Base-by-base conservation (phyloP, 78 protist genomes). In the Chrysochromulina parva region DNA sequence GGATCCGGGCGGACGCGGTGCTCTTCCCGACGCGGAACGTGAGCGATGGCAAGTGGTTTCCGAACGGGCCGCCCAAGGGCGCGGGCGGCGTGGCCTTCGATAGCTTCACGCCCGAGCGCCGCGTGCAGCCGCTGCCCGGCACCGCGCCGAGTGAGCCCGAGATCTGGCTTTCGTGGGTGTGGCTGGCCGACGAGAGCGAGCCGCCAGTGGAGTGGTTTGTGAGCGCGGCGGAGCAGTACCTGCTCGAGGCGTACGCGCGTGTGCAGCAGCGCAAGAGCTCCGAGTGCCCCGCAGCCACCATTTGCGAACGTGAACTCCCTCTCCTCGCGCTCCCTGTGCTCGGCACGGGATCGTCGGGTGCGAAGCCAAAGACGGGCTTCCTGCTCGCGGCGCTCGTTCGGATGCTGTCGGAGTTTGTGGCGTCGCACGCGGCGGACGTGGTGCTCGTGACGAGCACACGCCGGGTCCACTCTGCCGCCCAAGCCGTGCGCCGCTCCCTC, bases 281-380 rank as follows among this genome's bases (percentile, higher is more conserved):
- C 6, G 11, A 13, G 62, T 58, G 62, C 62, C 11, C 62, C 11
- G 62, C 62, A 6, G 62, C 62, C 11, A 58, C 11, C 62, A 6
- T 58, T 58, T 58, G 62, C 28, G n/a, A 59, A 3, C 73, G 89
- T 7, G 19, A 62, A 54, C 93, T 89, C 55, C 89, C 85, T 28
- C 50, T 94, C 55, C 78, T 94, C 10, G 89, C 89, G 26, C 65
- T 94, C 3, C 96, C 96, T 4, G 90, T 94, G 48, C 62, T 94
- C 0, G 96, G 96, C 11, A 94, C 96, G 22, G 96, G 96, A 71
- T 81, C 93, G 4, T 92, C 93, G 11, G 94, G 94, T 28, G 94
- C 91, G 11, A 13, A 54, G 13, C 24, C 53, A 26, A 50, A 57
- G 17, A 86, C 96, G 0, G 96, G 96, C 69, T 65, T 28, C 7